Evolutionary conservation across 2,329 filamentous ascomycete species (phyloP).

Genomic region (Lomentospora prolificans): DNA sequence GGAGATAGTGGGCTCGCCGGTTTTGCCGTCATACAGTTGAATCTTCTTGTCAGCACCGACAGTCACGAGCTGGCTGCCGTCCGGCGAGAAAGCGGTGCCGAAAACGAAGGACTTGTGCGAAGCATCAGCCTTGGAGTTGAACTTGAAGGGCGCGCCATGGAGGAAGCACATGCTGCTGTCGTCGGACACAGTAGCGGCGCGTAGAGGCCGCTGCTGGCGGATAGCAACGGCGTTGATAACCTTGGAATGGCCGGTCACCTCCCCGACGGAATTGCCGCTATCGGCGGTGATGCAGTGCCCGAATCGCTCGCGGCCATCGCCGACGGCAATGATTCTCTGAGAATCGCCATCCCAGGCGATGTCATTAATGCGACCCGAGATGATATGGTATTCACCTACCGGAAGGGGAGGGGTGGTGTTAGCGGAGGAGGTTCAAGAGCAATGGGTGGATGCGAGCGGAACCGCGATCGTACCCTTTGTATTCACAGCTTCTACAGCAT

Average conservation of each 20-base stretch:
- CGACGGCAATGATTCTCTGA: constrained; percentile 91
- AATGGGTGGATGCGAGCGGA: background rate
- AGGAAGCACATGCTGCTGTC: constrained; percentile 87
- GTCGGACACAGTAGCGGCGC: constrained; percentile 84
- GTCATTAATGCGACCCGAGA: constrained; percentile 90
- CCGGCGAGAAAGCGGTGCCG: constrained; percentile 79
- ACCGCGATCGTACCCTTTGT: constrained; percentile 52
- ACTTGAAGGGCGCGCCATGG: constrained; percentile 92
- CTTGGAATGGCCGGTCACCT: constrained; percentile 85
- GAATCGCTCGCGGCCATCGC: constrained; percentile 86
- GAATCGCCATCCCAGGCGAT: constrained; percentile 97
- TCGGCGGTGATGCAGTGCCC: constrained; percentile 92
- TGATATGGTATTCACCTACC: constrained; percentile 77
- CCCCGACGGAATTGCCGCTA: constrained; percentile 90
- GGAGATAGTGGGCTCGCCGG: constrained; percentile 67
- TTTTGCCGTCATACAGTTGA: constrained; percentile 94
- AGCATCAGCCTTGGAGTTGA: constrained; percentile 69
- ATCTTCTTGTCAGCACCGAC: constrained; percentile 90
- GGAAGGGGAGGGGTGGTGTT: background rate
- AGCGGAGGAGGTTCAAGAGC: background rate
- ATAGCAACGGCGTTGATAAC: constrained; percentile 87
- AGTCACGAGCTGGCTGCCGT: constrained; percentile 71
- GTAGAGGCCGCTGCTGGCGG: constrained; percentile 78
- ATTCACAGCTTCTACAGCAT: constrained; percentile 71
- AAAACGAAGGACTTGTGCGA: constrained; percentile 86